Evolutionary conservation across 2,329 filamentous ascomycete genomes (phyloP), one percentile per base, ranked within the genome.

Genomic region (Elsinoe batatas): DNA sequence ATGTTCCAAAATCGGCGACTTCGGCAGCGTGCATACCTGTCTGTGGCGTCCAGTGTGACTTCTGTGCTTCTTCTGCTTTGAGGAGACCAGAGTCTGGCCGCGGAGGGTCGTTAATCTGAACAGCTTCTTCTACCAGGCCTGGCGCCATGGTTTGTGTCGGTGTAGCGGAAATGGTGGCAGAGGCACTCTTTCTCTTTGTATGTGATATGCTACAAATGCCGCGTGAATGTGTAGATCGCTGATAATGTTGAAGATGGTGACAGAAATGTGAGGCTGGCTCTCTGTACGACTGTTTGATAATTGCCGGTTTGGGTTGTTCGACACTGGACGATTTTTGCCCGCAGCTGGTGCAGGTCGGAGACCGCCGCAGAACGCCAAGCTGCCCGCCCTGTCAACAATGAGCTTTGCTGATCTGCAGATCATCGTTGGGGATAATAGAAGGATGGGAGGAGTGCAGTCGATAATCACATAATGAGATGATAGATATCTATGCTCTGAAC

Each of bases 11-110:
- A 38, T 13, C 5, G 20, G 7, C 26, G 22, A 20, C n/a, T 18
- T 36, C 32, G 36, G 20, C 15, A 30, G 17, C 2, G 32, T 20
- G 73, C 71, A 66, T 74, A 75, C 73, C 73, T 57, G 69, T 72
- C 58, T 74, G 68, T 58, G 72, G 71, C 30, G 70, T 72, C 74
- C 74, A 77, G 64, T 67, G 54, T 58, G 60, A 61, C 33, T 63
- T 59, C 42, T 62, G 58, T 18, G 50, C 58, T 50, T 60, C 59
- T 46, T 57, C 49, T 15, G 59, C 54, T 20, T 64, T 65, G 26
- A 70, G 60, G 33, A 71, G 60, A 54, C 69, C 69, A 26, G 71
- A 70, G 15, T 60, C 59, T 36, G 69, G 64, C 49, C 69, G 62
- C 12, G 70, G 64, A 38, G 69, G 62, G 53, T 64, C 65, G 59